phyloP scores from a whole-genome alignment of 169 alveolate species.

The Plasmodium cynomolgi region DNA sequence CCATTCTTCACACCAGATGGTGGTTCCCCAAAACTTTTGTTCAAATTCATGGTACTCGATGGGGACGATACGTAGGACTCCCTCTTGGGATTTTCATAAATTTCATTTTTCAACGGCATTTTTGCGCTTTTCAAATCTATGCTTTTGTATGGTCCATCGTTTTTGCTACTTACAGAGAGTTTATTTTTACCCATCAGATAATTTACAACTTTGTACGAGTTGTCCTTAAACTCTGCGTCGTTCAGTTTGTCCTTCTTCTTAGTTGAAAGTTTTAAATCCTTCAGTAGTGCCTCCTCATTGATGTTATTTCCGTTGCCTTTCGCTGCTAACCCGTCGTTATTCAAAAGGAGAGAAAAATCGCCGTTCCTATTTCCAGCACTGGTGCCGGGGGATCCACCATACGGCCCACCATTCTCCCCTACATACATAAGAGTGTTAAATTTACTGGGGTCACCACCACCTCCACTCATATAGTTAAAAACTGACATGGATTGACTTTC shows the following conservation, averaged over 20 bases:
- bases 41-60: slow-evolving; percentile 15
- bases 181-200: slow-evolving; percentile 38
- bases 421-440: slow-evolving; percentile 22
- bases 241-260: slow-evolving; percentile 49
- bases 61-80: slow-evolving; percentile 19
- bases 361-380: background rate
- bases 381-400: background rate
- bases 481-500: slow-evolving; percentile 30
- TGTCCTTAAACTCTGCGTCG: slow-evolving; percentile 44
- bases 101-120: slow-evolving; percentile 5
- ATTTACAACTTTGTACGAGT: background rate
- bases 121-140: slow-evolving; percentile 36
- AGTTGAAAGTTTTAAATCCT: slow-evolving; percentile 14
- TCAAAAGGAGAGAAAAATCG: background rate
- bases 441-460: background rate
- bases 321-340: background rate
- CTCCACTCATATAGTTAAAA: slow-evolving; percentile 15
- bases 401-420: slow-evolving; percentile 6
- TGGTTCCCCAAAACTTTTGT: slow-evolving; percentile 18
- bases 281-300: slow-evolving; percentile 30
- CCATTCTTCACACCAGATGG: background rate
- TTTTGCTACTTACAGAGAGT: slow-evolving; percentile 1
- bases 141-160: slow-evolving; percentile 16
- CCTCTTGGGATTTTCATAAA: slow-evolving; percentile 24
- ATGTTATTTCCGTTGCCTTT: background rate